phyloP scores from a whole-genome alignment of 2,329 filamentous ascomycete genomes.

The Talaromyces atroroseus region DNA sequence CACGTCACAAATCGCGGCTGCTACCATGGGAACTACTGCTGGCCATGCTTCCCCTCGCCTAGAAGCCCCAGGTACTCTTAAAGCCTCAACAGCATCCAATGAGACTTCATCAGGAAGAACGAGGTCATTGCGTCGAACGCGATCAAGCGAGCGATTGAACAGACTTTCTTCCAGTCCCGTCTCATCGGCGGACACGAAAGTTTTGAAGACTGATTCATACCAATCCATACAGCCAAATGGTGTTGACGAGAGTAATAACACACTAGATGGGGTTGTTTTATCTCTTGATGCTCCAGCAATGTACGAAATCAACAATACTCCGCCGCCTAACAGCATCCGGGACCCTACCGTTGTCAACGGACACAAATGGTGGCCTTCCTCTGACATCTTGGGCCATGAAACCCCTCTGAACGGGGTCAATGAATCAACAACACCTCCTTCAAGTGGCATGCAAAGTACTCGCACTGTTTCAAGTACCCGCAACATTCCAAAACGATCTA shows the following conservation, averaged over 20 bases:
- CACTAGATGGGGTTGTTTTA: not conserved
- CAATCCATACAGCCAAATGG: constrained; percentile 1
- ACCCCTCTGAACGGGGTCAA: constrained; percentile 2
- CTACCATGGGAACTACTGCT: constrained; percentile 2
- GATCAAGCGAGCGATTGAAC: constrained; percentile 10
- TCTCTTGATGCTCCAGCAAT: not conserved
- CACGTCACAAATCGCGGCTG: constrained; percentile 9
- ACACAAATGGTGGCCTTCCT: not conserved
- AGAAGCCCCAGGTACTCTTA: not conserved
- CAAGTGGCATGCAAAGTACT: constrained; percentile 1
- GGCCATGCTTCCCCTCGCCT: constrained; percentile 4
- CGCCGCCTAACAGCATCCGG: constrained; percentile 9
- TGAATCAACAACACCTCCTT: constrained; percentile 1
- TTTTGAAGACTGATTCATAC: not conserved
- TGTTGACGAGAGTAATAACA: not conserved
- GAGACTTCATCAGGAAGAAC: not conserved
- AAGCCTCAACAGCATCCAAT: not conserved
- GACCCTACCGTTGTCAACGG: constrained; percentile 6
- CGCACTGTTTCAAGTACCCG: constrained; percentile 2
- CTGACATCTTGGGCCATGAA: not conserved
- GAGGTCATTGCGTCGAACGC: constrained; percentile 11
- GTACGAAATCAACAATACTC: constrained; percentile 12
- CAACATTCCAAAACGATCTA: not conserved
- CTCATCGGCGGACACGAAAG: not conserved
- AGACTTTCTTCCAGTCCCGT: constrained; percentile 6